A percentile compares a stretch with the other conserved stretches of the same genome.
Evolutionary conservation across 2,329 filamentous ascomycete species (phyloP).

Genomic region (Aureobasidium sp.): DNA sequence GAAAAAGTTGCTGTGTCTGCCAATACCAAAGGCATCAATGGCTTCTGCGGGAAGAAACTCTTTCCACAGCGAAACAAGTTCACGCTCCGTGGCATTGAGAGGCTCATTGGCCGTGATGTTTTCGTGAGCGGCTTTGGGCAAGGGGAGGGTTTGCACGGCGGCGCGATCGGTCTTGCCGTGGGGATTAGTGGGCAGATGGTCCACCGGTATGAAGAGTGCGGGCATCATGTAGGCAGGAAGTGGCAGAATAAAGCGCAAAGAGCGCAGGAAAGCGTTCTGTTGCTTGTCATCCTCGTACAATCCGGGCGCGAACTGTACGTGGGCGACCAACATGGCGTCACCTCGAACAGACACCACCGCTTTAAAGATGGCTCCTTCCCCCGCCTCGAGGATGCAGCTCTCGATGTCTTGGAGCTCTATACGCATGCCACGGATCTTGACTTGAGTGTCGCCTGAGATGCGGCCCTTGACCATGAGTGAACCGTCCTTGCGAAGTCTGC

Average conservation of each 20-base stretch:
- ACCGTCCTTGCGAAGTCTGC: conserved; percentile 28
- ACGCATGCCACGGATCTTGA: conserved; percentile 42
- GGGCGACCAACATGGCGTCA: no score
- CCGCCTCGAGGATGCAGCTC: neutral
- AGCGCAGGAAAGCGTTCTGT: neutral
- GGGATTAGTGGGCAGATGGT: neutral
- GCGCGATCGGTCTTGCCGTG: neutral
- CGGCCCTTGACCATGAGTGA: conserved; percentile 33
- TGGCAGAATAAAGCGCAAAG: neutral
- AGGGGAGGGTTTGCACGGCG: neutral
- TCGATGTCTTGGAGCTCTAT: conserved; percentile 46
- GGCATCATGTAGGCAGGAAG: neutral
- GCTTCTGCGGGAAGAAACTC: no score
- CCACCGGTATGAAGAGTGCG: neutral
- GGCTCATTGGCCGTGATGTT: no score
- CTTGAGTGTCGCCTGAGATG: conserved; percentile 36
- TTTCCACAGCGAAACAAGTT: no score
- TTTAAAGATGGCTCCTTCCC: neutral
- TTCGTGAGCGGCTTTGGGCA: no score
- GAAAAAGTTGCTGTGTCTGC: no score
- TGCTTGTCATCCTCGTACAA: neutral
- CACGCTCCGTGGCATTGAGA: no score
- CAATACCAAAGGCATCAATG: no score
- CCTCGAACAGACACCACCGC: neutral
- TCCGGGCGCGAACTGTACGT: no score